Evolutionary conservation across 2,329 filamentous ascomycete species (phyloP).

Genomic region (Basipetospora chlamydospora): DNA sequence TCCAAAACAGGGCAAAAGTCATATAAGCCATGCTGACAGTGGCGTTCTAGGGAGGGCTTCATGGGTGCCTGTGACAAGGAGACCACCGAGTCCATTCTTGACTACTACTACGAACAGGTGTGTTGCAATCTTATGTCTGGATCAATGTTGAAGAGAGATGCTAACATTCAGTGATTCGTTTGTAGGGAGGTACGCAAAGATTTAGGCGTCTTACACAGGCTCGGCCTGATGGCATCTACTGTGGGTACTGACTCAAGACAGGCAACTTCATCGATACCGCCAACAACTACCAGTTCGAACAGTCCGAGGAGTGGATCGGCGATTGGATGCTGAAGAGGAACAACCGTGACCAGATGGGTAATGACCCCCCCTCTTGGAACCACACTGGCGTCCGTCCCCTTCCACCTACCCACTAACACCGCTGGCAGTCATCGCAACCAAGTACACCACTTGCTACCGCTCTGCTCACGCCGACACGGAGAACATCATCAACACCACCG

Average conservation of each 20-base stretch:
- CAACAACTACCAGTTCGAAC: slow-evolving; percentile 50
- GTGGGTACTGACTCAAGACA: slow-evolving; percentile 14
- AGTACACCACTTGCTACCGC: slow-evolving; percentile 47
- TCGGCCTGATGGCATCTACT: neutral
- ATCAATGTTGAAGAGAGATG: neutral
- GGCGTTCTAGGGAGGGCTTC: slow-evolving; percentile 29
- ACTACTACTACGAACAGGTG: slow-evolving; percentile 47
- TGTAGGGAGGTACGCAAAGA: neutral
- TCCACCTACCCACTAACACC: neutral
- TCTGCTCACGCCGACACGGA: slow-evolving; percentile 22
- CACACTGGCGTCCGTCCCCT: neutral
- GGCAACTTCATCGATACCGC: slow-evolving; percentile 64
- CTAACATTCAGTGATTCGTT: neutral
- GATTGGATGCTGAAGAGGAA: slow-evolving; percentile 54
- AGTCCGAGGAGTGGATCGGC: slow-evolving; percentile 53
- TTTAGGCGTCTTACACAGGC: neutral
- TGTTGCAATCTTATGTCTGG: neutral
- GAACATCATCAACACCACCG: slow-evolving; percentile 36
- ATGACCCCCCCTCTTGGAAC: slow-evolving; percentile 10
- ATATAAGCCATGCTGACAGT: too few relatives aligned
- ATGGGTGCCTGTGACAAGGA: slow-evolving; percentile 54
- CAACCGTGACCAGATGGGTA: slow-evolving; percentile 51
- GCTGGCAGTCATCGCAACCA: slow-evolving; percentile 51
- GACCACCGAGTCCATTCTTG: slow-evolving; percentile 47
- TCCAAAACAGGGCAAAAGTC: too few relatives aligned